phyloP scores from a whole-genome alignment of 352 stramenopile genomes.

The Peronospora destructor region DNA sequence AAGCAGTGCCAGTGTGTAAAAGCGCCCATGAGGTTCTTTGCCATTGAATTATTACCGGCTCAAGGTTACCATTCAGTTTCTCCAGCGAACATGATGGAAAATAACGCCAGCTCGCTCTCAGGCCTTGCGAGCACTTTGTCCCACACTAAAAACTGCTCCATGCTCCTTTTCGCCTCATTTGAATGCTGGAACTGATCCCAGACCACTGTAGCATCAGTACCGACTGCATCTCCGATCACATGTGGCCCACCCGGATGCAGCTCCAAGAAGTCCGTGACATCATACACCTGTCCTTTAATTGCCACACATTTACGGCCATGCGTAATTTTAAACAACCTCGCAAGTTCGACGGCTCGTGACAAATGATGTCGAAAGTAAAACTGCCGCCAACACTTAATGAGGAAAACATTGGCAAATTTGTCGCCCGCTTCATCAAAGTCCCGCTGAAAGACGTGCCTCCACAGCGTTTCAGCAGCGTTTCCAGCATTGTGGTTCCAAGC shows the following conservation, averaged over 20 bases:
- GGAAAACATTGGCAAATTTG: conserved; percentile 43
- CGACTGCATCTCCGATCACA: conserved; percentile 64
- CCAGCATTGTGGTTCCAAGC: conserved; percentile 31
- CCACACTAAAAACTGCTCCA: conserved; percentile 52
- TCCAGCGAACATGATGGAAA: too few species aligned
- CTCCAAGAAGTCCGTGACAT: conserved; percentile 61
- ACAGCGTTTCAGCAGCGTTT: conserved; percentile 37
- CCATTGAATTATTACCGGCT: conserved; percentile 34
- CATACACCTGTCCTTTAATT: conserved; percentile 59
- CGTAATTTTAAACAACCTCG: conserved; percentile 36
- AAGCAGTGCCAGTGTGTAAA: conserved; percentile 46
- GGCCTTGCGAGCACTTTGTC: conserved; percentile 37
- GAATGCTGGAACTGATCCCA: conserved; percentile 75
- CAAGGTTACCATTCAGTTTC: conserved; percentile 34
- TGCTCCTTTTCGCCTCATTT: conserved; percentile 46
- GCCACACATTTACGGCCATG: conserved; percentile 49
- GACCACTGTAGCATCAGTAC: conserved; percentile 55
- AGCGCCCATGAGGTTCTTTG: conserved; percentile 52
- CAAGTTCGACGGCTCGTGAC: conserved; percentile 56
- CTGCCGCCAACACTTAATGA: conserved; percentile 49
- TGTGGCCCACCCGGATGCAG: conserved; percentile 59
- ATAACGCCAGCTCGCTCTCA: too few species aligned
- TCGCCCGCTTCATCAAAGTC: conserved; percentile 50
- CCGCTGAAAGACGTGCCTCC: conserved; percentile 41
- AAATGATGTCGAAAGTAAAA: conserved; percentile 71